Conservation (phyloP, 2,329 filamentous ascomycete species). For the Apiospora kogelbergensis region DNA sequence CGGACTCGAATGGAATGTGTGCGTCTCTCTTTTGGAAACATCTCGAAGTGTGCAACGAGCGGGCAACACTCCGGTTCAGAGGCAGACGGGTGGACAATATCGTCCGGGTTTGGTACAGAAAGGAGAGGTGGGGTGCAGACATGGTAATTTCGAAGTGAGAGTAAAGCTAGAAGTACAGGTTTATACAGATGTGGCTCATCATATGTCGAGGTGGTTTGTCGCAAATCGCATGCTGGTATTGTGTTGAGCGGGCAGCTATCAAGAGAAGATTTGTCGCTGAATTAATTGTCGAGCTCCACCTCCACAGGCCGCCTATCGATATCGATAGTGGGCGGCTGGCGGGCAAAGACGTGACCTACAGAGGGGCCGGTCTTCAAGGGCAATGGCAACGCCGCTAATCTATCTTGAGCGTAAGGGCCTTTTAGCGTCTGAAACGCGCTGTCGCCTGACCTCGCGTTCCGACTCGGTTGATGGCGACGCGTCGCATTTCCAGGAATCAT, state of each 20-base stretch:
- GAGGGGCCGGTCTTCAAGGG: background rate
- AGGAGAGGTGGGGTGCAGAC: slow-evolving; percentile 57
- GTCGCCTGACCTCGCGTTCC: slow-evolving; percentile 21
- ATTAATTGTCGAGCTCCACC: background rate
- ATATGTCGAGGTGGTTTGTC: background rate
- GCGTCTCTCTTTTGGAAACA: slow-evolving; percentile 20
- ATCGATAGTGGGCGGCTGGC: background rate
- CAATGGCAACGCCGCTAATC: background rate
- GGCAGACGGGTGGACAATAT: slow-evolving; percentile 40
- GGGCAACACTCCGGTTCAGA: background rate
- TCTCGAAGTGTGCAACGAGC: slow-evolving; percentile 5
- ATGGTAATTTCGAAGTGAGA: no score
- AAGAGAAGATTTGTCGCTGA: background rate
- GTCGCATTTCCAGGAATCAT: slow-evolving; percentile 1
- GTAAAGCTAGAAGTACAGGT: no score
- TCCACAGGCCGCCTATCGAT: background rate
- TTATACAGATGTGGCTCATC: background rate
- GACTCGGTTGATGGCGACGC: slow-evolving; percentile 11
- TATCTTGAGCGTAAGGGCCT: background rate
- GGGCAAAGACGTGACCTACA: no score
- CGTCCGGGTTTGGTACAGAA: slow-evolving; percentile 72
- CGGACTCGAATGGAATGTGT: slow-evolving; percentile 54
- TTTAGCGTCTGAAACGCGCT: background rate
- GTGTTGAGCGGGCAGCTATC: background rate
- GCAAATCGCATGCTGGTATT: background rate